Evolutionary conservation across 257 asterid species (phyloP).

Genomic region (Nicotiana undulata): DNA sequence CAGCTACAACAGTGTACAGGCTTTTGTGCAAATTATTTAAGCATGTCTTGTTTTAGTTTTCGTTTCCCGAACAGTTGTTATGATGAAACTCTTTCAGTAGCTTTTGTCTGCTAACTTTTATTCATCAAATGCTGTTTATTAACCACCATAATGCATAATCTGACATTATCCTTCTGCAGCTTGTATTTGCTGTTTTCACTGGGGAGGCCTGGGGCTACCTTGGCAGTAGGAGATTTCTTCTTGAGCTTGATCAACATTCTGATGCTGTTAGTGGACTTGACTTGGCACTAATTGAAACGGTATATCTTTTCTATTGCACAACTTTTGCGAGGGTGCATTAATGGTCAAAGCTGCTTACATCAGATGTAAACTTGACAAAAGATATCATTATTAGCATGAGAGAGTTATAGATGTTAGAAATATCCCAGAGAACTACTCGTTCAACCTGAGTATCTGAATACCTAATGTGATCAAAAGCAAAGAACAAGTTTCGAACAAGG

Average conservation of each 20-base stretch:
- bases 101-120: not conserved
- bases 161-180: slow-evolving; percentile 39
- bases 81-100: not conserved
- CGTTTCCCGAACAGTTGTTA: not conserved
- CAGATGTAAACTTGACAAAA: not conserved
- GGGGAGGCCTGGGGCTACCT: slow-evolving; percentile 99
- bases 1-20: not conserved
- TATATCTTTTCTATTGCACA: slow-evolving; percentile 21
- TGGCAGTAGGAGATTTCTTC: slow-evolving; percentile 88
- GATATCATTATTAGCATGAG: not conserved
- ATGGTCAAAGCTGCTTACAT: not conserved
- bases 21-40: slow-evolving; percentile 7
- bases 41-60: not conserved
- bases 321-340: not conserved
- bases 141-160: slow-evolving; percentile 6
- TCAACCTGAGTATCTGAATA: not conserved
- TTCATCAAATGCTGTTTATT: not conserved
- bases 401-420: not conserved
- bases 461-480: not conserved
- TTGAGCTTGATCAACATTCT: slow-evolving; percentile 69
- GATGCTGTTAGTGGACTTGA: slow-evolving; percentile 69
- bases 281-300: slow-evolving; percentile 64
- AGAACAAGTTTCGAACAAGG: no score
- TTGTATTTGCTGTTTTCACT: slow-evolving; percentile 85
- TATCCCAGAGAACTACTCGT: not conserved